Base-by-base conservation (phyloP, 176 grass and related monocot genomes). In the Poa annua region DNA sequence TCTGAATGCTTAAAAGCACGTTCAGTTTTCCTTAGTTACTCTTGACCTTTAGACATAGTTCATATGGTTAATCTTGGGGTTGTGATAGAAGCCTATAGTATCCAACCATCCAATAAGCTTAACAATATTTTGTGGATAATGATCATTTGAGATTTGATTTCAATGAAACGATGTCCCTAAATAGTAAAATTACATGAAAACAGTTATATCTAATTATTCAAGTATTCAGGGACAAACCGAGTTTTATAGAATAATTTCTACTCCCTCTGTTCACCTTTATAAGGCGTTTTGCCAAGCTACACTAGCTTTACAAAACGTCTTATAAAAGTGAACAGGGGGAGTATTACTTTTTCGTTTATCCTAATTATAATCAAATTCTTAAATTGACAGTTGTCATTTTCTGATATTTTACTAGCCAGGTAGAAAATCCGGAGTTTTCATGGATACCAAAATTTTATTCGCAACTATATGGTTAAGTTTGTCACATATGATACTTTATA, bases 381-480 rank as follows among this genome's bases (percentile, higher is more conserved):
- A 82, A 54, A 25, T 76, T 38, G 8, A 67, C 11, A 39, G 15
- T 56, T 15, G 14, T 38, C 29, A 25, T 41, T 21, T 86, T 65
- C 48, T 50, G 19, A 47, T 4, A 22, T 60, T 34, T 71, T 35
- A 35, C 29, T 79, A 25, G 51, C 5, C 12, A 78, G 34, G 34
- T 64, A 83, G 13, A 14, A 79, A 36, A 59, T 32, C 21, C 3
- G 4, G 13, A 47, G 71, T 4, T 70, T 69, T 61, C 50, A 32
- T 62, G 59, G 26, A 36, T 38, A 81, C 17, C 7, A 29, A 66
- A 76, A 13, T 47, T 72, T 9, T 1, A 4, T 25, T 17, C 7
- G 6, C 8, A 34, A 15, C 34, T 83, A 71, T 39, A 77, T 83
- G 64, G 63, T 41, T 41, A 76, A 82, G 38, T 47, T 82, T 29